Conservation (phyloP, 2,329 filamentous ascomycete species). For the Fusarium chuoi region DNA sequence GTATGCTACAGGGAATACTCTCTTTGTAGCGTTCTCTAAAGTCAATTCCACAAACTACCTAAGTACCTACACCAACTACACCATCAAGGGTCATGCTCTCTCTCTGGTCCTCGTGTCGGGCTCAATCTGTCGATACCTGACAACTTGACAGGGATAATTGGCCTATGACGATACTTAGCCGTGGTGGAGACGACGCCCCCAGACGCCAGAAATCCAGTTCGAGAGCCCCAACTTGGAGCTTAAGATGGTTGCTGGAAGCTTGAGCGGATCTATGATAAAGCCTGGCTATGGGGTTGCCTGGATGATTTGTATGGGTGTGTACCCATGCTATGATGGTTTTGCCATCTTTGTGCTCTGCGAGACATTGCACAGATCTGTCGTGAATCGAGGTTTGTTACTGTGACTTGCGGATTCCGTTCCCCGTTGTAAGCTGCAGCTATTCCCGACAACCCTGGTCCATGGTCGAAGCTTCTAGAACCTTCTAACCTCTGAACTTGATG, state of each 20-base stretch:
- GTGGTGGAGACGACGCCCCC: conserved; percentile 29
- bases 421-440: conserved; percentile 25
- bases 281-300: not conserved
- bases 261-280: not conserved
- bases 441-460: conserved; percentile 15
- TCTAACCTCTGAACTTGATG: conserved; percentile 15
- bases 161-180: conserved; percentile 41
- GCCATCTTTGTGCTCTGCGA: not conserved
- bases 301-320: not conserved
- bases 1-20: not conserved
- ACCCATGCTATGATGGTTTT: not conserved
- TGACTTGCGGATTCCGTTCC: conserved; percentile 14
- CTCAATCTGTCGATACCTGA: conserved; percentile 41
- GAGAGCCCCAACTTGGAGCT: not conserved
- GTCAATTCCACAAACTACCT: not conserved
- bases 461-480: conserved; percentile 45
- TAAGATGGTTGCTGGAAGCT: conserved; percentile 9
- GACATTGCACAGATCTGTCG: conserved; percentile 3
- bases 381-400: not conserved
- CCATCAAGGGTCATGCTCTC: not conserved
- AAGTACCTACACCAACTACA: not conserved
- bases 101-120: conserved; percentile 14
- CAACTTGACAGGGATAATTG: conserved; percentile 22
- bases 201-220: conserved; percentile 27
- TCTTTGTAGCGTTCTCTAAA: not conserved